Percentiles rank a stretch among this genome's conserved stretches.
phyloP scores from a whole-genome alignment of 2,329 filamentous ascomycete genomes.

The Catunica adiposa region DNA sequence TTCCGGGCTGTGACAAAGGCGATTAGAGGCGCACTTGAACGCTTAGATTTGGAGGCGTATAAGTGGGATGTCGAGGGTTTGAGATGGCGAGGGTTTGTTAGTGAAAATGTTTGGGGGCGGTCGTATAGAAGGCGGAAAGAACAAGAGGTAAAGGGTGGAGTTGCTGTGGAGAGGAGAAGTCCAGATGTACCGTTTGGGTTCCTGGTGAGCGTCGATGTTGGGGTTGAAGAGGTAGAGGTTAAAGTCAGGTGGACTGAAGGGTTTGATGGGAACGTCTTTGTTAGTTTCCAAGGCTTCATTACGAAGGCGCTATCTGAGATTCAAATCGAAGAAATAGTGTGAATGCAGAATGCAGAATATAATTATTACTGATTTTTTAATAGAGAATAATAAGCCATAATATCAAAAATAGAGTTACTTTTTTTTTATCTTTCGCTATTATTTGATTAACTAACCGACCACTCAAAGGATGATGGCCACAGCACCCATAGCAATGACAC shows the following conservation, averaged over 20 bases:
- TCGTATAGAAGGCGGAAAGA: conserved; percentile 42
- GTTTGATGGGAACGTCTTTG: conserved; percentile 54
- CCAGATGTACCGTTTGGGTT: conserved; percentile 12
- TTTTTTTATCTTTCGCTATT: too few relatives aligned
- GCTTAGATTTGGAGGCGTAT: conserved; percentile 46
- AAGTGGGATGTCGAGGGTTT: conserved; percentile 37
- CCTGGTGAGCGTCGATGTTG: conserved; percentile 4
- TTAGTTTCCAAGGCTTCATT: conserved; percentile 74
- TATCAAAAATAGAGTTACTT: too few relatives aligned
- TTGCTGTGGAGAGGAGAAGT: conserved; percentile 7
- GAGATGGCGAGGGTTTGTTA: conserved; percentile 44
- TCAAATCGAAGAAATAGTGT: background rate
- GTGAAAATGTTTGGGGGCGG: conserved; percentile 45
- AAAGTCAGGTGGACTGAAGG: conserved; percentile 51
- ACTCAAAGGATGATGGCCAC: too few relatives aligned
- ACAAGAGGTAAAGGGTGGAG: conserved; percentile 16
- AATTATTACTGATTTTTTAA: too few relatives aligned
- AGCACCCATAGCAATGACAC: too few relatives aligned
- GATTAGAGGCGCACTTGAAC: conserved; percentile 31
- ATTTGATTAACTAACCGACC: too few relatives aligned
- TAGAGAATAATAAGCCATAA: too few relatives aligned
- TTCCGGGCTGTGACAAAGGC: conserved; percentile 22
- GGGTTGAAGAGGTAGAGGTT: background rate
- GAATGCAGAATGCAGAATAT: background rate
- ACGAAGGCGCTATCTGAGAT: conserved; percentile 25